Evolutionary conservation across 1,139 yeast genomes (phyloP), one percentile per base, ranked within the genome.

Genomic region (Lodderomyces metapsilosis): DNA sequence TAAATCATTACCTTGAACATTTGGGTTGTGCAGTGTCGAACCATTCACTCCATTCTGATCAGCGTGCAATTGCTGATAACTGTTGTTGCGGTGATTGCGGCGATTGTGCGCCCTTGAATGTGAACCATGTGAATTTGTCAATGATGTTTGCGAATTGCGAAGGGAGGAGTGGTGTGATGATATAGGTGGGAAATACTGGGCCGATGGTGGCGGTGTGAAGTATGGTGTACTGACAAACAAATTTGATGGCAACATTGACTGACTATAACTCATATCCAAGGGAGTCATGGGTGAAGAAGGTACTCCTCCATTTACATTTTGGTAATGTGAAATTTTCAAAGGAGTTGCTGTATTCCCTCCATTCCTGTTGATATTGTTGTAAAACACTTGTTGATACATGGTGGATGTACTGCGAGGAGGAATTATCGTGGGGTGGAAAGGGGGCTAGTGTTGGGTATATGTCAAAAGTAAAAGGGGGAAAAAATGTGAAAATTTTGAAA

Each of bases 181-280:
- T 7, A 34, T 16, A 3, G 34, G 39, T 5, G 34, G 24, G 5
- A 25, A 39, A 18, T 39, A 45, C 22, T 43, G 45, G 6, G 52
- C 48, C 22, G 46, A 46, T 7, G 58, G 58, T 7, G 52, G 65
- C 18, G 58, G 57, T 34, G 76, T 78, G 37, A 78, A 72, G 54
- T 78, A 84, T 0, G 92, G 92, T 8, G 91, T 81, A 16, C 80
- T 79, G 49, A 82, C 65, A 40, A 85, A 64, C 41, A 85, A 62
- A 53, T 83, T 88, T 20, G 87, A 74, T 1, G 92, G 92, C 31
- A 85, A 64, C 71, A 84, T 71, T 13, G 85, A 78, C n/a, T 83
- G 74, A 8, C 82, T 78, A 52, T 76, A 78, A 5, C 71, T 59
- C 43, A 74, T 56, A 50, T 79, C 84, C 49, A 77, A 66, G 1